phyloP scores from a whole-genome alignment of 1,284 basidiomycete genomes.

The Fomes fomentarius region DNA sequence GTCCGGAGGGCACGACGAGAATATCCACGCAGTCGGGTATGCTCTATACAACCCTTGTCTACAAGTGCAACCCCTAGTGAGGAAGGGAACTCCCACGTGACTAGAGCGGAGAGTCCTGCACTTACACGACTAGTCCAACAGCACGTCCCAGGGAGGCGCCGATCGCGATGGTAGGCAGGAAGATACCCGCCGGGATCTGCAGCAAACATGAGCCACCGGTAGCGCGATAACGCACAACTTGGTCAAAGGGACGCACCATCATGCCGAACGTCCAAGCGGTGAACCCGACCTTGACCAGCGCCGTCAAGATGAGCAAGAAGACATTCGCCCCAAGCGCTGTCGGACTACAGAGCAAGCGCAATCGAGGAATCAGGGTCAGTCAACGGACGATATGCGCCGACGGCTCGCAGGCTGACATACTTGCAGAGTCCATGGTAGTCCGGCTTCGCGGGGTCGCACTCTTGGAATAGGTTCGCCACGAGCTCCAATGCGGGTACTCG shows the following conservation, averaged over 20 bases:
- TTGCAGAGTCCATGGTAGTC: slow-evolving; percentile 79
- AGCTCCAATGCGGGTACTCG: slow-evolving; percentile 73
- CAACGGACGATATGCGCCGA: too few species aligned
- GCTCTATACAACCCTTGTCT: slow-evolving; percentile 68
- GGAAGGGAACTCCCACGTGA: too few species aligned
- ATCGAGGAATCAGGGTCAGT: too few species aligned
- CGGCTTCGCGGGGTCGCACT: slow-evolving; percentile 65
- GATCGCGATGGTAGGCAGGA: slow-evolving; percentile 73
- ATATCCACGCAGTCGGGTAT: slow-evolving; percentile 67
- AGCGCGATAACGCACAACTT: too few species aligned
- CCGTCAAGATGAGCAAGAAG: slow-evolving; percentile 65
- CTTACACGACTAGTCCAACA: slow-evolving; percentile 68
- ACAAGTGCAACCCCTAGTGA: not conserved
- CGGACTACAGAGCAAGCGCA: slow-evolving; percentile 42
- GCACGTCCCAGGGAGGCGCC: slow-evolving; percentile 73
- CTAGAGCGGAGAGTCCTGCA: slow-evolving; percentile 5
- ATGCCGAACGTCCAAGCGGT: slow-evolving; percentile 80
- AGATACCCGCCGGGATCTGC: slow-evolving; percentile 72
- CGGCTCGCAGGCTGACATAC: too few species aligned
- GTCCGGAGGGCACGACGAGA: slow-evolving; percentile 71
- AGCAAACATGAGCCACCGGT: too few species aligned
- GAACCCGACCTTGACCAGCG: slow-evolving; percentile 59
- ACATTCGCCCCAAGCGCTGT: slow-evolving; percentile 68
- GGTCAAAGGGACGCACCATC: slow-evolving; percentile 53
- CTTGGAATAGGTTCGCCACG: slow-evolving; percentile 73